Evolutionary conservation across 2,329 filamentous ascomycete species (phyloP), one percentile per base, ranked within the genome.

Genomic region (Trichothecium sympodiale): DNA sequence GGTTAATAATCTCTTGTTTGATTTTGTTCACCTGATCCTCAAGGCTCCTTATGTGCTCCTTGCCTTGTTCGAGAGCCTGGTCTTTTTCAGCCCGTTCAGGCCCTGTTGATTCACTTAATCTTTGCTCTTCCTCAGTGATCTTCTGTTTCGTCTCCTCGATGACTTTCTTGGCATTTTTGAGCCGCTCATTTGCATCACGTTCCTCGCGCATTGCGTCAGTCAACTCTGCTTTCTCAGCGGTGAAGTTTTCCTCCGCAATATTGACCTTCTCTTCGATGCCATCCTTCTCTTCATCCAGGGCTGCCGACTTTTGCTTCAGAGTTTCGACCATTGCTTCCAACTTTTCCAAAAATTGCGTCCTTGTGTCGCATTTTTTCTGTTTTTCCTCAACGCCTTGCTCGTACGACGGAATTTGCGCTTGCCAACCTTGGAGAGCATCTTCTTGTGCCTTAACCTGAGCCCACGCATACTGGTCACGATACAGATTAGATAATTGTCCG

Each of bases 401-500:
- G 48, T 31, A 38, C 43, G 8, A 30, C 38, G 8, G n/a, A n/a
- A 61, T 39, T 5, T 54, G 51, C 8, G 43, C 41, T 16, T 50
- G 58, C 17, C 50, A 52, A 9, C 53, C 47, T 23, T 57, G 52
- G 0, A 79, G 50, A 3, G 59, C 49, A 26, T 56, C 60, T 56
- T 96, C 89, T 54, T 83, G 71, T 38, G 85, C 77, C 33, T 78
- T 73, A 2, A 96, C 87, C 50, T 93, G 84, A 17, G 77, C 74
- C 91, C 91, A 98, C n/a, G 82, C 79, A 42, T 85, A 65, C 59
- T 93, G 81, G 14, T 71, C 67, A 30, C 67, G 61, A 31, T 83
- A 64, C 17, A 73, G 65, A 25, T 66, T 66, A 32, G n/a, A 77
- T 67, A 39, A 74, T 75, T 15, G 67, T 63, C 26, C 77, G 46